Base-by-base conservation (phyloP, 768 basidiomycete genomes). In the Hydnomerulius pinastri region DNA sequence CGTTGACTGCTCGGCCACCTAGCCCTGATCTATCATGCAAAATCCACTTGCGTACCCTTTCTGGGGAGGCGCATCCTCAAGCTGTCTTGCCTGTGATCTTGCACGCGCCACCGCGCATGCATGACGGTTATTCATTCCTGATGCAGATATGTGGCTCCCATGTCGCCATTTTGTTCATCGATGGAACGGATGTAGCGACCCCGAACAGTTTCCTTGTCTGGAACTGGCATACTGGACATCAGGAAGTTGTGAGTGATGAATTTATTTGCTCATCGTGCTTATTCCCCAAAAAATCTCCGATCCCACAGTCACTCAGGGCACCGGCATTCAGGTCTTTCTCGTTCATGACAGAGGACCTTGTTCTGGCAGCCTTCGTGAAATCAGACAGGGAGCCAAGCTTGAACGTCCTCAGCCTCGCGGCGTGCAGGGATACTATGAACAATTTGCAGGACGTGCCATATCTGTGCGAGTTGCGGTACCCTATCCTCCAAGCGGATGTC, bases 201-300 rank as follows among this genome's bases (percentile, higher is more conserved):
- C 20, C 28, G 12, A 50, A 53, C 18, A 53, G 47, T 23, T 62
- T 73, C 2, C 39, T 64, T n/a, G 45, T 73, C 18, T 72, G 66
- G 70, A 57, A 73, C 32, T 73, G 71, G 72, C 61, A 57, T 43
- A 68, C 50, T 29, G 70, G 70, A 15, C 38, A 37, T 4, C 45
- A 58, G 12, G 48, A 67, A 54, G 54, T 66, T 17, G 71, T 72
- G n/a, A 53, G 62, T 65, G 9, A 20, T 46, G 3, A 32, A 29
- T 38, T 6, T 17, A n/a, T 17, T 24, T 49, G 20, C 18, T 12
- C 15, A 13, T 0, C 32, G 24, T 20, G 13, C 40, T 7, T 13
- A 25, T 18, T 20, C 30, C 5, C 15, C 18, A 43, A 23, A 9
- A 5, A 18, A 21, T 44, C 21, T 33, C 25, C 44, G 28, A 6